Evolutionary conservation across 2,329 filamentous ascomycete genomes (phyloP).

Genomic region (Pseudopithomyces maydicus): DNA sequence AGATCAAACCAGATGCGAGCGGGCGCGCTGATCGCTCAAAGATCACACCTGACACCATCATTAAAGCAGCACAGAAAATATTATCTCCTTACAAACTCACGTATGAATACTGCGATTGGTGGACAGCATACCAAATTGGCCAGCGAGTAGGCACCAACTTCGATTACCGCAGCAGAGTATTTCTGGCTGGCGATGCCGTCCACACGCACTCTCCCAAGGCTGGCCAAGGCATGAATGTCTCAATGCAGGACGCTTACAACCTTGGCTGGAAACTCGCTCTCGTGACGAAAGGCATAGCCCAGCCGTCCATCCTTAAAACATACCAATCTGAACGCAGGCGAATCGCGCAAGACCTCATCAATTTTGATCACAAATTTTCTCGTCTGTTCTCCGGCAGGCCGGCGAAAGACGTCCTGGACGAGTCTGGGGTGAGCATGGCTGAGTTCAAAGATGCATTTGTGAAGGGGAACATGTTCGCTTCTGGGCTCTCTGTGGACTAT

Average conservation of each 20-base stretch:
- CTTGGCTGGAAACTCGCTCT: slow-evolving; percentile 62
- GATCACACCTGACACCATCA: slow-evolving; percentile 67
- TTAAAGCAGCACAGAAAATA: slow-evolving; percentile 67
- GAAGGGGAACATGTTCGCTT: slow-evolving; percentile 65
- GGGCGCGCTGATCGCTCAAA: slow-evolving; percentile 62
- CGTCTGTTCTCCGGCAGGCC: slow-evolving; percentile 55
- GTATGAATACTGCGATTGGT: slow-evolving; percentile 70
- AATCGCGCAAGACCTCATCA: slow-evolving; percentile 69
- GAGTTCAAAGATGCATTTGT: slow-evolving; percentile 67
- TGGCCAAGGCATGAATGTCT: slow-evolving; percentile 58
- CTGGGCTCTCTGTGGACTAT: slow-evolving; percentile 64
- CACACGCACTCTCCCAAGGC: slow-evolving; percentile 65
- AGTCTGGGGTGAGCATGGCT: slow-evolving; percentile 65
- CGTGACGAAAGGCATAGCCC: slow-evolving; percentile 51
- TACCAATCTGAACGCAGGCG: slow-evolving; percentile 60
- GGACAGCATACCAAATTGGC: slow-evolving; percentile 71
- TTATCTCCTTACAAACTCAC: slow-evolving; percentile 69
- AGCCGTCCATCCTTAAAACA: slow-evolving; percentile 54
- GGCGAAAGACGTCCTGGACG: slow-evolving; percentile 64
- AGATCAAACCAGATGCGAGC: slow-evolving; percentile 50
- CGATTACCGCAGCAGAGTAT: slow-evolving; percentile 63
- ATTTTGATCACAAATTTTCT: slow-evolving; percentile 56
- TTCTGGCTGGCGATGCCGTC: slow-evolving; percentile 72
- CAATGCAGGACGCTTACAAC: slow-evolving; percentile 69
- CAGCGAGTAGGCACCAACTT: slow-evolving; percentile 67